A percentile compares a stretch with the other conserved stretches of the same genome.
Conservation (phyloP, 1,284 basidiomycete species). For the Rhodotorula mucilaginosa region DNA sequence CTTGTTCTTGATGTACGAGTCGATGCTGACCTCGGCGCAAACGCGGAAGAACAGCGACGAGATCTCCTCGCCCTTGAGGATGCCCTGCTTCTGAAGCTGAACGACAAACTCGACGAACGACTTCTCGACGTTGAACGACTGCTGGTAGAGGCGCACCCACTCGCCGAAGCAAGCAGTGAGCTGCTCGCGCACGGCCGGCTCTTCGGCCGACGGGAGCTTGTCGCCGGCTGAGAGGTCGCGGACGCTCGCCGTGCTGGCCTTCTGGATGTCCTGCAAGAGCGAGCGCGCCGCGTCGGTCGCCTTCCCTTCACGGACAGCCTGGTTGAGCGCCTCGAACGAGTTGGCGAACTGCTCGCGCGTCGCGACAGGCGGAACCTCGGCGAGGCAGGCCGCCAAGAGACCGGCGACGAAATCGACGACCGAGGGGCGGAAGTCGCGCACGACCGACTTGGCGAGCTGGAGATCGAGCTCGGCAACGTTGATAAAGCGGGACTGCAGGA, state of each 20-base stretch:
- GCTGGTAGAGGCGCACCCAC: slow-evolving; percentile 94
- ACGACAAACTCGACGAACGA: slow-evolving; percentile 97
- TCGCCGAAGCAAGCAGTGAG: slow-evolving; percentile 63
- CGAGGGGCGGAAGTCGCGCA: slow-evolving; percentile 68
- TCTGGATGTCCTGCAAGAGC: slow-evolving; percentile 40
- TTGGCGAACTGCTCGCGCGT: slow-evolving; percentile 75
- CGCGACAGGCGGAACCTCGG: slow-evolving; percentile 69
- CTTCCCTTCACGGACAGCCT: slow-evolving; percentile 69
- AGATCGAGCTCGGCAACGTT: slow-evolving; percentile 77
- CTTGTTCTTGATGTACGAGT: slow-evolving; percentile 83
- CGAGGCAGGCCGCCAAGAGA: slow-evolving; percentile 81
- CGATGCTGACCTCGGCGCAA: slow-evolving; percentile 91
- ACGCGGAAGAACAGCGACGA: slow-evolving; percentile 98
- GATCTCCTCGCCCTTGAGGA: slow-evolving; percentile 91
- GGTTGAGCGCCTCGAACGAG: slow-evolving; percentile 76
- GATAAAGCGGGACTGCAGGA: slow-evolving; percentile 80
- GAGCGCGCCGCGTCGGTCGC: slow-evolving; percentile 65
- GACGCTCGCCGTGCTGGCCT: slow-evolving; percentile 22
- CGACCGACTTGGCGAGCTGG: slow-evolving; percentile 82
- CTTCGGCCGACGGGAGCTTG: slow-evolving; percentile 23
- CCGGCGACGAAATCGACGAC: slow-evolving; percentile 79
- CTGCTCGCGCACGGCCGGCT: slow-evolving; percentile 51
- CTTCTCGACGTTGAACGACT: slow-evolving; percentile 80
- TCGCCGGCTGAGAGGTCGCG: slow-evolving; percentile 20
- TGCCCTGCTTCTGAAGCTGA: slow-evolving; percentile 91